Conservation (phyloP, 73 alveolate genomes). For the Paramecium octaurelia region DNA sequence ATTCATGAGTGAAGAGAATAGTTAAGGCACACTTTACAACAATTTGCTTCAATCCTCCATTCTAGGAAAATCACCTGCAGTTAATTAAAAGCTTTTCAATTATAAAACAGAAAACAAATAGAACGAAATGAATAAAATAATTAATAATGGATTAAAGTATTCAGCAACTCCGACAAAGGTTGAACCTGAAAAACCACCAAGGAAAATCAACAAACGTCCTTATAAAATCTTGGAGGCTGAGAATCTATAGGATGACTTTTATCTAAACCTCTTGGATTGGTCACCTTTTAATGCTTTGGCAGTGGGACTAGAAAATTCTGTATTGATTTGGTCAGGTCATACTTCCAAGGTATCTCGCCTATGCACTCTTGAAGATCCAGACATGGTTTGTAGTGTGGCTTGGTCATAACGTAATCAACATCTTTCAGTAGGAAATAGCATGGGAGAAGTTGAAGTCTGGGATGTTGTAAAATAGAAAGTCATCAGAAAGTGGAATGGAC, state of each 20-base stretch:
- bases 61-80: conserved; percentile 25
- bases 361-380: conserved; percentile 60
- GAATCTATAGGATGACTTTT: conserved; percentile 79
- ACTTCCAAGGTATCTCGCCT: conserved; percentile 40
- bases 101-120: conserved; percentile 23
- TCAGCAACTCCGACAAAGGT: background rate
- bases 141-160: conserved; percentile 12
- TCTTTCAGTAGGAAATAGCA: conserved; percentile 78
- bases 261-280: conserved; percentile 85
- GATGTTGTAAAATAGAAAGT: conserved; percentile 70
- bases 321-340: conserved; percentile 77
- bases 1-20: conserved; percentile 29
- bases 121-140: background rate
- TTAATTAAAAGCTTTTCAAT: background rate
- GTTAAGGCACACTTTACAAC: background rate
- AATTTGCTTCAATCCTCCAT: conserved; percentile 17
- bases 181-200: conserved; percentile 53
- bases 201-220: conserved; percentile 79
- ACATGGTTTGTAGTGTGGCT: conserved; percentile 78
- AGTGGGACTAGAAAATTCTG: conserved; percentile 81
- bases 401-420: conserved; percentile 72
- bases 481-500: conserved; percentile 76
- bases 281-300: conserved; percentile 81
- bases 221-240: conserved; percentile 84
- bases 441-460: conserved; percentile 74